Base-by-base conservation (phyloP, 2,329 filamentous ascomycete species). In the Colletotrichum cuscutae region DNA sequence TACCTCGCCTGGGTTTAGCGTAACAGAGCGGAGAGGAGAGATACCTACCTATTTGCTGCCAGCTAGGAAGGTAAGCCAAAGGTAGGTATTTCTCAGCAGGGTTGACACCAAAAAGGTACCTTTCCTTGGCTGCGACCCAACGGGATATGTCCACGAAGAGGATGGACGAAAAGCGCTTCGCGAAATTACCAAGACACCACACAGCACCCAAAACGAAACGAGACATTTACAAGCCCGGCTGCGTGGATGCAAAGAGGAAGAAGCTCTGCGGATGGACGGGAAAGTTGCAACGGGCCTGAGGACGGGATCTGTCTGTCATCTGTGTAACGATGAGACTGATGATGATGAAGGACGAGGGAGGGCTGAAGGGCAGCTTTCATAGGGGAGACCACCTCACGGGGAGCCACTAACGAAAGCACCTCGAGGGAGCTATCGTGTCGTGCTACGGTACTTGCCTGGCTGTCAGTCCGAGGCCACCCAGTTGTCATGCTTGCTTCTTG, bases 161-260 rank as follows among this genome's bases (percentile, higher is more conserved):
- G 35, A 53, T 52, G 37, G 61, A 37, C 53, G 67, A 58, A 32
- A 28, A 59, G 52, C 28, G 61, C 62, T 28, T 69, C 53, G 69
- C 65, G 65, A 72, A 53, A 72, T 72, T 59, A 72, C 65, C 65
- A 68, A 72, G 65, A 63, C 65, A 72, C 13, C 52, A 52, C 11
- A 54, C 53, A 59, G 30, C 24, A 30, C n/a, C 24, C n/a, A 15
- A 46, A n/a, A 30, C 62, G 62, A 46, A 59, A 58, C 64, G 26
- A 59, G 28, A 62, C 49, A 53, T 49, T 15, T 11, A 13, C 42
- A 24, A 42, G 59, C 9, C 19, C 59, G 13, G 24, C 37, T 59
- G 68, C 62, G 42, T 35, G 24, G 24, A 24, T 54, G 12, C 1
- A 24, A 46, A n/a, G n/a, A 26, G 46, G 8, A 35, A 19, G 15